Base-by-base conservation (phyloP, 2,329 filamentous ascomycete species). In the Venturia carpophila region DNA sequence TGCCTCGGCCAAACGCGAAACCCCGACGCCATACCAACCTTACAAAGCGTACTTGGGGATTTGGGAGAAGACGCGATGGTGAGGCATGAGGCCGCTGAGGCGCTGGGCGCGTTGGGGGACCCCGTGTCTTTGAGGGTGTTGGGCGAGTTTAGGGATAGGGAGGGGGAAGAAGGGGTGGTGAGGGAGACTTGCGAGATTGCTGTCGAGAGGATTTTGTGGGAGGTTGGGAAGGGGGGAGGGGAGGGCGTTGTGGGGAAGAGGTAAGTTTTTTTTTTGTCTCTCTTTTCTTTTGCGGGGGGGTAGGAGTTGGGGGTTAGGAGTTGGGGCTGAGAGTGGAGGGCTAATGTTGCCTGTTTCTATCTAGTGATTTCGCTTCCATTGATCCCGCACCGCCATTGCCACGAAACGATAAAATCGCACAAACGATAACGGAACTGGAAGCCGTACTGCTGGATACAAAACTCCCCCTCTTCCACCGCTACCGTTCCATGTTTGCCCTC, bases 401-500 rank as follows among this genome's bases (percentile, higher is more conserved):
- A 56, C 56, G 67, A 34, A n/a, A 37, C 17, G 81, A 83, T n/a
- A 78, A 82, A 66, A 75, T 77, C 67, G 80, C 83, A 65, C 79
- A 79, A 67, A 87, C 86, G 3, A 90, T 96, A 61, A 81, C 87
- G 42, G 86, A 90, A 65, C 83, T 99, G 42, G 88, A 90, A 72
- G 83, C 84, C 72, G 86, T 84, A 30, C 82, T 99, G 64, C 86
- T 97, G 76, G 88, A 97, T 76, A 87, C 88, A 6, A 83, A 80
- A 5, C 79, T 87, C 61, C 90, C 92, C 30, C 84, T 99, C 15
- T 99, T 99, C 81, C 81, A 91, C 74, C 87, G 94, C 74, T 99
- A 99, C 79, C 87, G 94, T 72, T 93, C 94, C 75, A 99, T 99
- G 94, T 99, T 99, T 74, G 90, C 91, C 66, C 87, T 99, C 63